Evolutionary conservation across 2,329 filamentous ascomycete species (phyloP).

Genomic region (Orbilia blumenaviensis): DNA sequence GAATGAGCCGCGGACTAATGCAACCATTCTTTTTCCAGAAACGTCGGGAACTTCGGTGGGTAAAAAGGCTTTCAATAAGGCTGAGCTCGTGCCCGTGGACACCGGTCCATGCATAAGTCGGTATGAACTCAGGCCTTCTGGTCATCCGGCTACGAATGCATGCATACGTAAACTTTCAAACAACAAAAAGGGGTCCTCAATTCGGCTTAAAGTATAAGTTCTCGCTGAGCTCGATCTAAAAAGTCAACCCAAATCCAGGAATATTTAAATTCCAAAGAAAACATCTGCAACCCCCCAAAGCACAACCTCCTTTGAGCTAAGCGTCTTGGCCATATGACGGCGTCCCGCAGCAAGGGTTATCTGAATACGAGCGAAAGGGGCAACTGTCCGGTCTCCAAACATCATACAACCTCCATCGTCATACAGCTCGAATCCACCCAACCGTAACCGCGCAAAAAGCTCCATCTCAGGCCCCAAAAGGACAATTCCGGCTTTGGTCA

Average conservation of each 20-base stretch:
- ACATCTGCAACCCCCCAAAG: background rate
- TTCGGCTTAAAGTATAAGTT: background rate
- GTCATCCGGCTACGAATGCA: background rate
- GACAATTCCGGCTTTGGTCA: background rate
- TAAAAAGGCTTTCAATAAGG: background rate
- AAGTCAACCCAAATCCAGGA: background rate
- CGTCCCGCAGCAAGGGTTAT: constrained; percentile 3
- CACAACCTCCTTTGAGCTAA: background rate
- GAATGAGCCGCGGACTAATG: constrained; percentile 18
- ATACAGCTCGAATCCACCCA: background rate
- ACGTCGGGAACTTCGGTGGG: background rate
- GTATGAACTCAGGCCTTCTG: background rate
- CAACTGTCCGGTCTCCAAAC: constrained; percentile 40
- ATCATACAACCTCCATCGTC: constrained; percentile 17
- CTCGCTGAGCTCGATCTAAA: background rate
- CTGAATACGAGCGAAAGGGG: constrained; percentile 53
- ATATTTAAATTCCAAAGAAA: background rate
- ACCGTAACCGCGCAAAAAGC: background rate
- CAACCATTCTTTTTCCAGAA: background rate
- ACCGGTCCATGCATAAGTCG: background rate
- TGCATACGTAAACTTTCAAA: background rate
- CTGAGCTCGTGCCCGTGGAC: background rate
- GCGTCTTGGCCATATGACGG: constrained; percentile 1
- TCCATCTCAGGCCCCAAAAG: background rate
- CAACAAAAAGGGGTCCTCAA: no score